phyloP scores from a whole-genome alignment of 2,329 filamentous ascomycete species.

The Calonectria ilicicola region DNA sequence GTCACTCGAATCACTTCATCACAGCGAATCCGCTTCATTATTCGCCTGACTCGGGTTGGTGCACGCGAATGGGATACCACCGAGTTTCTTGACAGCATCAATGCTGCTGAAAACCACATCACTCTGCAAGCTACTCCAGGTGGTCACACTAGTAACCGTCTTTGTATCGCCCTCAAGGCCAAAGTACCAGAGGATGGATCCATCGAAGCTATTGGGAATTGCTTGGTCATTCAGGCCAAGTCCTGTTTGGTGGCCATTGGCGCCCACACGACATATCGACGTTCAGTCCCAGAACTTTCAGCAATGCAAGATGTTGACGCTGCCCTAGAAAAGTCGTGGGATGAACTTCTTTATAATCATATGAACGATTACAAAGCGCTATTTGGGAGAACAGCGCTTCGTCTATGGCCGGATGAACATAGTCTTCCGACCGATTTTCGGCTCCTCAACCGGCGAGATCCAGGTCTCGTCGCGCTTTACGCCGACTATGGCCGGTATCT shows the following conservation, averaged over 20 bases:
- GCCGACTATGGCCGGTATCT: constrained; percentile 50
- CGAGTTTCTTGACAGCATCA: constrained; percentile 40
- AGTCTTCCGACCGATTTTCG: constrained; percentile 37
- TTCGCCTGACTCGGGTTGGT: constrained; percentile 39
- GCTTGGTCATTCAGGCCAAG: constrained; percentile 17
- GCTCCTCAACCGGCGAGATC: constrained; percentile 32
- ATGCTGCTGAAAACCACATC: constrained; percentile 28
- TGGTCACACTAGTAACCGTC: constrained; percentile 33
- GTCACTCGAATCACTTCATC: constrained; percentile 33
- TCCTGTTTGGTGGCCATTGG: constrained; percentile 35
- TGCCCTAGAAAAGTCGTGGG: constrained; percentile 35
- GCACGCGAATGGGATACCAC: constrained; percentile 41
- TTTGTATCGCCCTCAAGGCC: constrained; percentile 31
- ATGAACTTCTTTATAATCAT: constrained; percentile 21
- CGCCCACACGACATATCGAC: constrained; percentile 39
- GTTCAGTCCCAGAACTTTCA: constrained; percentile 25
- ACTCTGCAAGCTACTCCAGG: constrained; percentile 36
- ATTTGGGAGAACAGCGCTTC: constrained; percentile 30
- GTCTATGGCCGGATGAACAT: constrained; percentile 35
- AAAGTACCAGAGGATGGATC: constrained; percentile 2
- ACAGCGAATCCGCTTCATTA: constrained; percentile 34
- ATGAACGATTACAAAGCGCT: constrained; percentile 33
- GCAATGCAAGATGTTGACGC: constrained; percentile 39
- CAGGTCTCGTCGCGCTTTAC: constrained; percentile 42
- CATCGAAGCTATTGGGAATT: constrained; percentile 32